Conservation (phyloP, 495 filamentous ascomycete species). For the Annulohypoxylon moriforme region DNA sequence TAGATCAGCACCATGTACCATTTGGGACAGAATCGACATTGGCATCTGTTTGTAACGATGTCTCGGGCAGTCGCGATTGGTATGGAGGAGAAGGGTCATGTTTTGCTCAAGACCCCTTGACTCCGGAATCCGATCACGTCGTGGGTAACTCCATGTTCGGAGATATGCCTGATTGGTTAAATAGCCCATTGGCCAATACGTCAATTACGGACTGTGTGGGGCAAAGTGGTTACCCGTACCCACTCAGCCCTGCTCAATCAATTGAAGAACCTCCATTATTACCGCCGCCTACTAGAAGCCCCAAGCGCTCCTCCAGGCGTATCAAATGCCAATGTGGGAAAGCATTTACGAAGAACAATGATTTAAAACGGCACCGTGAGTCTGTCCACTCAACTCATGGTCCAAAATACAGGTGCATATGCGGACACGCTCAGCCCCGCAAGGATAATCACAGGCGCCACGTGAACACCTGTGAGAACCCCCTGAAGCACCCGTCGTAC, state of each 20-base stretch:
- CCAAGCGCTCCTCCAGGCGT: not conserved
- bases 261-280: not conserved
- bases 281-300: not conserved
- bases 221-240: not conserved
- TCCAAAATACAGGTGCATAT: not conserved
- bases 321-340: not conserved
- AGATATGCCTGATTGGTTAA: not conserved
- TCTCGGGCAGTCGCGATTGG: not conserved
- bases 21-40: not conserved
- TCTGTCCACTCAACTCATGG: not conserved
- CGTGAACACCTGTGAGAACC: not conserved
- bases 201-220: not conserved
- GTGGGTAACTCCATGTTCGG: not conserved
- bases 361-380: not conserved
- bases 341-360: not conserved
- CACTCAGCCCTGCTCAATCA: not conserved
- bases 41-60: not conserved
- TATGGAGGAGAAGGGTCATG: not conserved
- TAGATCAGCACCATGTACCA: not conserved
- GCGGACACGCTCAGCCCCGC: not conserved
- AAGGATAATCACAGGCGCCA: slow-evolving; percentile 3
- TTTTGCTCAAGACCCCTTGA: not conserved
- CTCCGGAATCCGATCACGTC: not conserved
- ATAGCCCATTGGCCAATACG: too few species aligned
- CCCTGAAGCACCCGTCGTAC: not conserved